Conservation (phyloP, 139 green algal genomes). For the Coccomyxa sp. region DNA sequence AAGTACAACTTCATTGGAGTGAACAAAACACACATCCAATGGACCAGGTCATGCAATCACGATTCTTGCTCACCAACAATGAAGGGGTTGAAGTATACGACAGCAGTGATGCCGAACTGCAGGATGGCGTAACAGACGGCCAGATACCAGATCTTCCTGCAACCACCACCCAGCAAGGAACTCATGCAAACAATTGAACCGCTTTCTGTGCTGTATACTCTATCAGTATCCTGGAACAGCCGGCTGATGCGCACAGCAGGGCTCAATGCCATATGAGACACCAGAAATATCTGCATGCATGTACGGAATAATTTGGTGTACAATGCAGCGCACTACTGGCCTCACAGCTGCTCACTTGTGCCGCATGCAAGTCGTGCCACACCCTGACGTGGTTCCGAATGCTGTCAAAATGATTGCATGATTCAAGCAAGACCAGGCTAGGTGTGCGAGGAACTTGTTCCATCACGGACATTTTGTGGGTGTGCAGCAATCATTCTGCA, state of each 20-base stretch:
- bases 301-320: background rate
- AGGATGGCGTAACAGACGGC: background rate
- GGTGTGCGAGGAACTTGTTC: too few relatives aligned
- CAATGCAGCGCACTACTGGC: background rate
- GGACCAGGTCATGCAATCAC: background rate
- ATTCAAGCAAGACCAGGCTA: too few relatives aligned
- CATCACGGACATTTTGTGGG: too few relatives aligned
- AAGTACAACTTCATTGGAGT: too few relatives aligned
- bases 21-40: too few relatives aligned
- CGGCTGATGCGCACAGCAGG: background rate
- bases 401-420: too few relatives aligned
- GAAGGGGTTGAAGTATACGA: slow-evolving; percentile 3
- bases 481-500: background rate
- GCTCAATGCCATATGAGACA: background rate
- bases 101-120: background rate
- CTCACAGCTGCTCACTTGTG: too few relatives aligned
- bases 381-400: too few relatives aligned
- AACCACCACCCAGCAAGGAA: background rate
- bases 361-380: too few relatives aligned
- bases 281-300: background rate
- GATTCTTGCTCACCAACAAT: background rate
- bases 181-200: background rate
- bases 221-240: background rate
- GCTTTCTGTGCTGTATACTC: background rate
- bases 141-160: background rate